Conservation (phyloP, 108 stramenopile genomes). For the Discostella pseudostelligera region DNA sequence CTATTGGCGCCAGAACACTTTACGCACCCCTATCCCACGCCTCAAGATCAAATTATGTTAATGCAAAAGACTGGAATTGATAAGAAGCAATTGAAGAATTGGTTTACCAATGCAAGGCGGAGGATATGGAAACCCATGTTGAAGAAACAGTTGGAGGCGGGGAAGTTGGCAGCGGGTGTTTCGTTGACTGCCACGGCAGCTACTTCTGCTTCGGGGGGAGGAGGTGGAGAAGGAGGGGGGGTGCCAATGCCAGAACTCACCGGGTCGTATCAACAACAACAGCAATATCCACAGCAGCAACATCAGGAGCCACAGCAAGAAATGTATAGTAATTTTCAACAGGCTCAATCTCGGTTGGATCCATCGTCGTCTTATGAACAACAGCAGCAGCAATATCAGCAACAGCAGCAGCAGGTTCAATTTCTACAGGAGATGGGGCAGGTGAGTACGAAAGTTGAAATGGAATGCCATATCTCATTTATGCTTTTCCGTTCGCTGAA, state of each 20-base stretch:
- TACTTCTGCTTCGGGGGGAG: slow-evolving; percentile 43
- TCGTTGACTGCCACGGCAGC: slow-evolving; percentile 37
- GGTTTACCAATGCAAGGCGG: slow-evolving; percentile 94
- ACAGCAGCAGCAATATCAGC: slow-evolving; percentile 23
- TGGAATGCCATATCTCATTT: neutral
- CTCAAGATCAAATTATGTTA: slow-evolving; percentile 88
- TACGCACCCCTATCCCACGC: slow-evolving; percentile 90
- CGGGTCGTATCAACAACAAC: slow-evolving; percentile 17
- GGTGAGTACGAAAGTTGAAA: neutral
- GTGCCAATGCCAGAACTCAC: slow-evolving; percentile 7
- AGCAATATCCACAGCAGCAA: slow-evolving; percentile 14
- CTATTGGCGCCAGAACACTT: slow-evolving; percentile 89
- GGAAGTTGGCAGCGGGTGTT: slow-evolving; percentile 68
- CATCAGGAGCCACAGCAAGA: slow-evolving; percentile 16
- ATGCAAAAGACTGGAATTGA: slow-evolving; percentile 95
- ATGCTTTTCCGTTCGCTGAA: too few species aligned
- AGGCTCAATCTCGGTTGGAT: slow-evolving; percentile 32
- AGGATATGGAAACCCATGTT: slow-evolving; percentile 96
- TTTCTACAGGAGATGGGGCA: slow-evolving; percentile 13
- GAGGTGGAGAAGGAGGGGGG: neutral
- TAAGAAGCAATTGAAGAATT: slow-evolving; percentile 95
- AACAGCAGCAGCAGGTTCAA: slow-evolving; percentile 35
- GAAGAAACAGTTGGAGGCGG: slow-evolving; percentile 88
- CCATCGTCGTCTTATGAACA: slow-evolving; percentile 23
- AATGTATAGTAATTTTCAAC: slow-evolving; percentile 51